A percentile compares a stretch with the other conserved stretches of the same genome.
Conservation (phyloP, 192 early-diverging fungal species). For the Entrophospora sp. region DNA sequence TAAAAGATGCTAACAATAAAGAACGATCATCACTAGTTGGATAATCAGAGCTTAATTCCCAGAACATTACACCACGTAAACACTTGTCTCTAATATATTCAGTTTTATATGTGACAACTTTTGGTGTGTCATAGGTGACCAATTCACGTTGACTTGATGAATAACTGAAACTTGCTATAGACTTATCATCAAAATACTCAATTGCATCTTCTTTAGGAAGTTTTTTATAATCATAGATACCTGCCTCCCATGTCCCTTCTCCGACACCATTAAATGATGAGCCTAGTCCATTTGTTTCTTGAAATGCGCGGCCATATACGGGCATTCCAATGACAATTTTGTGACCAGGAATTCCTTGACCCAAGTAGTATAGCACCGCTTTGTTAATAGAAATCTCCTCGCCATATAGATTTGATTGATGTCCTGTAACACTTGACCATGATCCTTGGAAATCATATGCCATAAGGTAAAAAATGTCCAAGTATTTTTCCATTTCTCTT, state of each 20-base stretch:
- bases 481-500: slow-evolving; percentile 49
- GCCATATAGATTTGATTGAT: slow-evolving; percentile 80
- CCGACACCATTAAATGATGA: slow-evolving; percentile 61
- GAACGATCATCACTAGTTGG: slow-evolving; percentile 30
- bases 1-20: slow-evolving; percentile 26
- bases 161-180: slow-evolving; percentile 77
- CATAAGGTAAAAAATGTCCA: slow-evolving; percentile 87
- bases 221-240: slow-evolving; percentile 83
- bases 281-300: slow-evolving; percentile 66
- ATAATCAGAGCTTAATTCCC: slow-evolving; percentile 60
- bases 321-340: slow-evolving; percentile 89
- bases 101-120: slow-evolving; percentile 56
- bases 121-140: slow-evolving; percentile 73
- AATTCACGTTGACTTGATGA: slow-evolving; percentile 56
- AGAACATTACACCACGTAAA: slow-evolving; percentile 72
- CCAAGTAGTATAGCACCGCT: slow-evolving; percentile 64
- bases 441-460: slow-evolving; percentile 71
- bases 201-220: slow-evolving; percentile 55
- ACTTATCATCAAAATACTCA: slow-evolving; percentile 68
- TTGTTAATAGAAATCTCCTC: slow-evolving; percentile 52
- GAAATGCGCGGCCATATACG: slow-evolving; percentile 90
- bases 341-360: slow-evolving; percentile 62
- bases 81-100: slow-evolving; percentile 46
- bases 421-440: slow-evolving; percentile 61
- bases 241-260: slow-evolving; percentile 80